phyloP scores from a whole-genome alignment of 176 grass and related monocot species.

The Stipa capillata region DNA sequence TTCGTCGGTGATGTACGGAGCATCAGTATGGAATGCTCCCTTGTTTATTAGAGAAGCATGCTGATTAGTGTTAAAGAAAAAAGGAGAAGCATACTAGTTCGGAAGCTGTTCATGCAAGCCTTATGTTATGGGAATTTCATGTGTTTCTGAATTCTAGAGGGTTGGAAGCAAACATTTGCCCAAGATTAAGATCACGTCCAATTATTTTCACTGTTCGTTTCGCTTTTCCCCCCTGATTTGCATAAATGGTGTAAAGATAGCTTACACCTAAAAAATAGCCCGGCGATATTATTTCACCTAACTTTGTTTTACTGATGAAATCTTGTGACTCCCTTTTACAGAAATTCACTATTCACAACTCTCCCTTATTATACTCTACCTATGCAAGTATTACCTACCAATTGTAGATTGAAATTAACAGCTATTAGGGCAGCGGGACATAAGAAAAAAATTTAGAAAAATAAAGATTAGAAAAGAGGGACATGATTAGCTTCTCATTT shows the following conservation, averaged over 20 bases:
- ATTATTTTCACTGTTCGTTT: not conserved
- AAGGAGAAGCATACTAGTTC: not conserved
- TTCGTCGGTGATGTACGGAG: slow-evolving; percentile 15
- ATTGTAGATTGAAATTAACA: not conserved
- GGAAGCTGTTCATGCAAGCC: slow-evolving; percentile 9
- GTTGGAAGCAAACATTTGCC: not conserved
- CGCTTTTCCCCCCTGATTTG: not conserved
- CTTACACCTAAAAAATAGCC: not conserved
- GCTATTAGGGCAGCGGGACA: not conserved
- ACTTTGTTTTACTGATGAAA: not conserved
- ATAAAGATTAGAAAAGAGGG: not conserved
- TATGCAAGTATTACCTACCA: slow-evolving; percentile 36
- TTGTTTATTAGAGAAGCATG: slow-evolving; percentile 11
- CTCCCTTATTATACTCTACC: slow-evolving; percentile 6
- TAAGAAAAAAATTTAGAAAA: not conserved
- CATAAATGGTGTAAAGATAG: not conserved
- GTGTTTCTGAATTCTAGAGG: not conserved
- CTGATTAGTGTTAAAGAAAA: slow-evolving; percentile 16
- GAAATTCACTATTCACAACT: slow-evolving; percentile 18
- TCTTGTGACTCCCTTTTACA: slow-evolving; percentile 5
- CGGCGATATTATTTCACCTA: not conserved
- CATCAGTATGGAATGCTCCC: not conserved
- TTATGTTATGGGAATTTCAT: not conserved
- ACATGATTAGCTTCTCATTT: slow-evolving; percentile 34
- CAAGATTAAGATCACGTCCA: not conserved